Conservation (phyloP, 2,329 filamentous ascomycete species). For the Huntiella abstrusa region DNA sequence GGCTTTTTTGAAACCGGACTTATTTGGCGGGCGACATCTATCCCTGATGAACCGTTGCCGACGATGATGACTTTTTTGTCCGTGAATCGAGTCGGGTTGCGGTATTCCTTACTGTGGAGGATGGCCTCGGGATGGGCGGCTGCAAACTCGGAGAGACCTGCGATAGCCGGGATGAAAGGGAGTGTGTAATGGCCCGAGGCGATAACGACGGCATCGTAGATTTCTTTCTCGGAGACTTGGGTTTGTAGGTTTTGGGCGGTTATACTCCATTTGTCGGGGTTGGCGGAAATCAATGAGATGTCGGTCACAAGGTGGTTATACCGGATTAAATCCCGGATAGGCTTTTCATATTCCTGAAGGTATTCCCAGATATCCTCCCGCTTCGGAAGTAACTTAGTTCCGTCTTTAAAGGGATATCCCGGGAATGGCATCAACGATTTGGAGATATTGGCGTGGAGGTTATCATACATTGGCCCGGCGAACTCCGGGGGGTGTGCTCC, state of each 20-base stretch:
- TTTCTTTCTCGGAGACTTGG: constrained; percentile 21
- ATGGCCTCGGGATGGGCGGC: constrained; percentile 39
- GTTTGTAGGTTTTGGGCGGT: constrained; percentile 16
- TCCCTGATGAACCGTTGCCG: constrained; percentile 66
- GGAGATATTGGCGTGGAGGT: constrained; percentile 74
- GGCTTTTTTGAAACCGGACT: constrained; percentile 36
- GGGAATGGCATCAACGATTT: constrained; percentile 63
- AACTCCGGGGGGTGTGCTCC: constrained; percentile 36
- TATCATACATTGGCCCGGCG: constrained; percentile 67
- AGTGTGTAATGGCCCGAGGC: constrained; percentile 59
- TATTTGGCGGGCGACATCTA: constrained; percentile 70
- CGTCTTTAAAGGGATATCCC: constrained; percentile 44
- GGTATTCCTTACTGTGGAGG: constrained; percentile 65
- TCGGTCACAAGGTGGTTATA: constrained; percentile 55
- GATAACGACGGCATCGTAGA: constrained; percentile 58
- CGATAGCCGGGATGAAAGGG: constrained; percentile 45
- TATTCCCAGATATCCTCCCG: constrained; percentile 56
- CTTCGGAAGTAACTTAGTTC: constrained; percentile 54
- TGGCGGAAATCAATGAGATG: constrained; percentile 21
- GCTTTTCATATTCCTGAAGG: constrained; percentile 49
- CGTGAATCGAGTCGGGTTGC: constrained; percentile 40
- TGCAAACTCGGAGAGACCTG: constrained; percentile 41
- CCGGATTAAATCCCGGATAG: constrained; percentile 45
- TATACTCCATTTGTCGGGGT: constrained; percentile 12
- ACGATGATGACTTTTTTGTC: constrained; percentile 65